Base-by-base conservation (phyloP, 148 eudicot species). In the Simmondsia chinensis region DNA sequence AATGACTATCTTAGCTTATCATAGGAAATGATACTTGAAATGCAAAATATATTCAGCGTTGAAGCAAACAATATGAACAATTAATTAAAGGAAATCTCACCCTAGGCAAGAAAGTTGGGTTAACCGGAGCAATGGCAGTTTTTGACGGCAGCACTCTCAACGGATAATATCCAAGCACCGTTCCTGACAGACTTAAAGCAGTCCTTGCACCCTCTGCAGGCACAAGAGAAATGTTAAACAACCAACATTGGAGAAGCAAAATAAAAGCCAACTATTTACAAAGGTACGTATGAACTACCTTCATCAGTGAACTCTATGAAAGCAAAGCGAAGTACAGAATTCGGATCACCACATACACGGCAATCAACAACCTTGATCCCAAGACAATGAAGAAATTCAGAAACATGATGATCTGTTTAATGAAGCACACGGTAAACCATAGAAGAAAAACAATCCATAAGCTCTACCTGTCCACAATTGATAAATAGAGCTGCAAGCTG, bases 81-180 rank as follows among this genome's bases (percentile, higher is more conserved):
- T 21, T 14, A 12, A 33, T 29, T 21, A 15, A 20, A 22, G 46
- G 38, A 48, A 11, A 53, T 51, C 81, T 63, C 53, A 93, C 99
- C 77, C 67, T 65, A 5, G 99, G 99, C 67, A 93, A 64, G 68
- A 82, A 86, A 9, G 94, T 87, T 16, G 96, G 96, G 70, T 93
- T 93, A 25, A 93, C 99, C 25, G 99, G 99, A 65, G 95, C 96
- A 60, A 93, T 93, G 23, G 99, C 99, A 48, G 99, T 93, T 64
- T 86, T 93, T 7, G 99, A 93, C 57, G 96, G 99, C 43, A 93
- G 73, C 43, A 93, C 96, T 57, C 75, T 79, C 15, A 93, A 83
- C 9, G 99, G 99, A 48, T 93, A 93, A 44, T 47, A 93, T 29
- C 99, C 99, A 43, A 86, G 96, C 89, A 82, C 69, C 15, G 99